Percentiles rank a stretch among this genome's conserved stretches.
Evolutionary conservation across 257 asterid genomes (phyloP).

Genomic region (Solanum lignicaule): DNA sequence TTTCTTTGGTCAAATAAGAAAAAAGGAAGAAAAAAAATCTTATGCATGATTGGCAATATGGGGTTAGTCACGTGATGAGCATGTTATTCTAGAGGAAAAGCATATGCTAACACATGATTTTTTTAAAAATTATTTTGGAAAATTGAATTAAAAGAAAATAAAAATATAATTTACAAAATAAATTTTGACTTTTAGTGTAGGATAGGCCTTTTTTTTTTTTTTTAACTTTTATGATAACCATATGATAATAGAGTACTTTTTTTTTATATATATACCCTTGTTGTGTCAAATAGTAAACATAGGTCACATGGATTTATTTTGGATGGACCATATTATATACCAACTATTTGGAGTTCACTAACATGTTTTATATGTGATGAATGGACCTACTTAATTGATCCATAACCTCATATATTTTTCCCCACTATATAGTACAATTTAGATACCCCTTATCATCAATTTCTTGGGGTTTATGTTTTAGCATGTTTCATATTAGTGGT

Average conservation of each 20-base stretch:
- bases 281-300: background rate
- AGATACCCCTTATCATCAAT: background rate
- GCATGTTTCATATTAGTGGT: background rate
- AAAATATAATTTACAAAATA: background rate
- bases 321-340: background rate
- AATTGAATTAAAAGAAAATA: background rate
- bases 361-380: background rate
- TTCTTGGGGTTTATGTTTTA: background rate
- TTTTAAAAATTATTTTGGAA: no score
- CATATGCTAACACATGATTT: conserved; percentile 27
- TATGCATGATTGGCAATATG: background rate
- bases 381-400: background rate
- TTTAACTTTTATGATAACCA: background rate
- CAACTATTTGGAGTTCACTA: background rate
- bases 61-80: conserved; percentile 22
- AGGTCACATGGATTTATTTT: background rate
- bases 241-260: background rate
- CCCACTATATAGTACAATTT: background rate
- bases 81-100: conserved; percentile 23
- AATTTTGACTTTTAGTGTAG: background rate
- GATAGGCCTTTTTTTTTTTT: background rate
- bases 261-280: background rate
- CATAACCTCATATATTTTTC: background rate
- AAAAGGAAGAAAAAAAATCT: background rate
- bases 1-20: background rate